phyloP scores from a whole-genome alignment of 116 monocot genomes.

The Trichopus zeylanicus region DNA sequence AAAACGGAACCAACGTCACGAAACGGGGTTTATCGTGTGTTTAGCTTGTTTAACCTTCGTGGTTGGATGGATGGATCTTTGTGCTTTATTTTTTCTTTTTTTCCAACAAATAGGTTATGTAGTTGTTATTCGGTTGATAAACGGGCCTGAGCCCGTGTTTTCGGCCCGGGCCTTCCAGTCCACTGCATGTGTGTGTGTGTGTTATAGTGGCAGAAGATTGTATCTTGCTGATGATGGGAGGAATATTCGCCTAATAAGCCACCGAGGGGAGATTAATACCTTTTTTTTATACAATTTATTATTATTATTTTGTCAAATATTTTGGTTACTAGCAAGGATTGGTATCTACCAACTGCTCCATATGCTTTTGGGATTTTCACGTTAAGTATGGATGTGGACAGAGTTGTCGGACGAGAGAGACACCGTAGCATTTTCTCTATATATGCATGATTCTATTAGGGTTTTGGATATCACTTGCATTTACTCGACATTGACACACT shows the following conservation, averaged over 20 bases:
- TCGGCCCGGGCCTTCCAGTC: too few relatives aligned
- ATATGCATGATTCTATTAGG: neutral
- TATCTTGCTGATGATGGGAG: too few relatives aligned
- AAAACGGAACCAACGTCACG: slow-evolving; percentile 20
- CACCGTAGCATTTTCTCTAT: neutral
- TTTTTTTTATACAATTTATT: too few relatives aligned
- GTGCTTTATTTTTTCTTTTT: too few relatives aligned
- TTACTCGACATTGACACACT: neutral
- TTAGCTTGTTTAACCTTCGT: neutral
- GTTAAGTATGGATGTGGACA: neutral
- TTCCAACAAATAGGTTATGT: too few relatives aligned
- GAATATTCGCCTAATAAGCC: too few relatives aligned
- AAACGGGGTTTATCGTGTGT: neutral
- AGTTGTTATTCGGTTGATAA: too few relatives aligned
- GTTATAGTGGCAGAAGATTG: too few relatives aligned
- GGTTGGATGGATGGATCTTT: neutral
- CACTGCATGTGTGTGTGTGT: too few relatives aligned
- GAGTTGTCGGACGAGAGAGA: neutral
- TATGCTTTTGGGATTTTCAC: neutral
- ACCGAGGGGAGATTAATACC: too few relatives aligned
- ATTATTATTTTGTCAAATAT: neutral
- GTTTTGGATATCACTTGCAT: neutral
- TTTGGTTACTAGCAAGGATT: neutral
- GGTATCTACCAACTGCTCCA: neutral
- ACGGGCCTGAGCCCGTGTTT: too few relatives aligned